These are phyloP conservation scores for Agaricales sp. DNA, from an alignment of 1,284 basidiomycete species.

Conservation along the genomic window DNA sequence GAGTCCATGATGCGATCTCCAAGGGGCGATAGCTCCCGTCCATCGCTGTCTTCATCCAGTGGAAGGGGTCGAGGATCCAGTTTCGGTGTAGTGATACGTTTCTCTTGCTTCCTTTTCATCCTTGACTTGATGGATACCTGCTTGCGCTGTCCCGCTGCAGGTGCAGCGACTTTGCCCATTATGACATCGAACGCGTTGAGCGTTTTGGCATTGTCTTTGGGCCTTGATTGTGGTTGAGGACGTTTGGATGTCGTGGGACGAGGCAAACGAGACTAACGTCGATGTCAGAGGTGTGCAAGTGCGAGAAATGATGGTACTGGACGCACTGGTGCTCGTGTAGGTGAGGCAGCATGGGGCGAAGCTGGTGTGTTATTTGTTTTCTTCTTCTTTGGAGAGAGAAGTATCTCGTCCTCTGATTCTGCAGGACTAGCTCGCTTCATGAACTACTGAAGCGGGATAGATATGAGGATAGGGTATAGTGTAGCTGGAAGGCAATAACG, in stretches of 20 bases:
- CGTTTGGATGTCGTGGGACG: not conserved
- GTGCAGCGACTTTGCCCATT: not conserved
- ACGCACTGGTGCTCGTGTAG: not conserved
- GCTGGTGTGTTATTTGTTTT: not conserved
- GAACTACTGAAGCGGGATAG: no score
- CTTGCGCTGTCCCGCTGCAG: not conserved
- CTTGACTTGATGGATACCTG: not conserved
- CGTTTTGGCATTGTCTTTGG: no score
- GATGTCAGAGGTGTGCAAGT: not conserved
- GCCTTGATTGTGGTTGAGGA: not conserved
- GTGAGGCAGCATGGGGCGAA: not conserved
- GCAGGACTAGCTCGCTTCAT: not conserved
- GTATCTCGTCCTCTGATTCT: not conserved
- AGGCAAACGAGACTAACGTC: not conserved
- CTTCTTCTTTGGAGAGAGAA: not conserved
- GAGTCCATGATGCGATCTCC: not conserved
- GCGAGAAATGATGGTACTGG: not conserved
- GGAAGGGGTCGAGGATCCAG: not conserved
- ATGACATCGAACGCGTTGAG: not conserved
- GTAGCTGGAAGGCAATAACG: not conserved
- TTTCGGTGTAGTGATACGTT: not conserved
- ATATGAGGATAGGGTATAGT: not conserved
- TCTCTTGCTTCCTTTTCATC: not conserved
- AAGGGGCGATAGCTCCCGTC: not conserved
- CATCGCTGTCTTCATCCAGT: not conserved